phyloP scores from a whole-genome alignment of 2,329 filamentous ascomycete species.

The Simplicillium sp. region DNA sequence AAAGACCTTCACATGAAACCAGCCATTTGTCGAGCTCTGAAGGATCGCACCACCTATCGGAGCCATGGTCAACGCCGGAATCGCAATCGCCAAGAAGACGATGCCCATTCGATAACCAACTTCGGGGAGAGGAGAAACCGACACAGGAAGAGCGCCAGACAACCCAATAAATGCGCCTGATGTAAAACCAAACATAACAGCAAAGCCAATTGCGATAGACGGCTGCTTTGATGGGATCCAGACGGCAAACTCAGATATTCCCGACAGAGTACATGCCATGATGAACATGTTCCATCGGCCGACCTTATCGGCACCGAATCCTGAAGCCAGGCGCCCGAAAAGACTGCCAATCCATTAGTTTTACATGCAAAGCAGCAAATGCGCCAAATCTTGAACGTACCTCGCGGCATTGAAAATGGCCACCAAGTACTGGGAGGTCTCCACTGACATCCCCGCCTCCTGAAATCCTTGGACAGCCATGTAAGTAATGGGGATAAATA shows the following conservation, averaged over 20 bases:
- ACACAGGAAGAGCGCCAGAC: constrained; percentile 21
- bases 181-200: constrained; percentile 22
- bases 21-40: no score
- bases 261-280: constrained; percentile 29
- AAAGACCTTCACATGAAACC: no score
- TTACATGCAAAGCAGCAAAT: no score
- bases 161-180: constrained; percentile 24
- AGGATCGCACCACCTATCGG: background rate
- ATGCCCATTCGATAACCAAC: background rate
- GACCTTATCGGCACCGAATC: constrained; percentile 13
- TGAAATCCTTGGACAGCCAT: constrained; percentile 10
- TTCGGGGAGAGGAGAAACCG: constrained; percentile 41
- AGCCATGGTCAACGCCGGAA: background rate
- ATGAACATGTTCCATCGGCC: constrained; percentile 24
- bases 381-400: no score
- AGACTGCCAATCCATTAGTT: no score
- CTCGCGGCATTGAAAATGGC: constrained; percentile 14
- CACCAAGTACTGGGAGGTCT: constrained; percentile 13
- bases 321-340: constrained; percentile 13
- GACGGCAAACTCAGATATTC: constrained; percentile 21
- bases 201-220: constrained; percentile 17
- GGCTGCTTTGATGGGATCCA: constrained; percentile 21
- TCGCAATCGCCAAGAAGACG: background rate
- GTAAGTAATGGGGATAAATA: constrained; percentile 21
- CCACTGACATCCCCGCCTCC: constrained; percentile 9